Percentiles rank a stretch among this genome's conserved stretches.
Conservation (phyloP, 495 filamentous ascomycete species). For the Aspergillus steynii region DNA sequence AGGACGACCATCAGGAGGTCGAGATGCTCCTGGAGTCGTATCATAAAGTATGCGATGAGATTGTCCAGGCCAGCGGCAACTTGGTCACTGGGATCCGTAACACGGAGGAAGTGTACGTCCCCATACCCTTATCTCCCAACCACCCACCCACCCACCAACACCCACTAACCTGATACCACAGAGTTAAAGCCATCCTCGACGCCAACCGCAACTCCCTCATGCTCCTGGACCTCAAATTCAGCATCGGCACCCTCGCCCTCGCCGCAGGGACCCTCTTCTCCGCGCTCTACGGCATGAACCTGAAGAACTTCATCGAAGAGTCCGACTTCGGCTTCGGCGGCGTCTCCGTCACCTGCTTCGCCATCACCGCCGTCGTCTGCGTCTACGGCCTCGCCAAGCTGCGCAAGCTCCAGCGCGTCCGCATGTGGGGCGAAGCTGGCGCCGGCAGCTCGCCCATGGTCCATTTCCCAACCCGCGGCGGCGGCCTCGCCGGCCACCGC, state of each 20-base stretch:
- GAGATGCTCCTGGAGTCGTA: slow-evolving; percentile 97
- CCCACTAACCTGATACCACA: slow-evolving; percentile 28
- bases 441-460: slow-evolving; percentile 36
- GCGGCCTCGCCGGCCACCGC: slow-evolving; percentile 25
- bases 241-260: slow-evolving; percentile 88
- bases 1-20: slow-evolving; percentile 92
- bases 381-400: slow-evolving; percentile 79
- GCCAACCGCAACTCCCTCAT: slow-evolving; percentile 97
- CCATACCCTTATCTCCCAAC: not conserved
- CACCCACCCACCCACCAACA: not conserved
- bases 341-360: slow-evolving; percentile 67
- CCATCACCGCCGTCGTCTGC: slow-evolving; percentile 74
- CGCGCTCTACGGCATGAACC: slow-evolving; percentile 98
- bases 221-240: slow-evolving; percentile 96
- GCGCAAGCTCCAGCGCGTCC: slow-evolving; percentile 82
- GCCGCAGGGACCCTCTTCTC: slow-evolving; percentile 92
- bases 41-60: slow-evolving; percentile 96
- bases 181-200: slow-evolving; percentile 94
- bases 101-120: slow-evolving; percentile 91
- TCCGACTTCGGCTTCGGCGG: slow-evolving; percentile 83
- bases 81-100: slow-evolving; percentile 94
- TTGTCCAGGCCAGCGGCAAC: slow-evolving; percentile 91
- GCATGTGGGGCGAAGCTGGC: slow-evolving; percentile 70
- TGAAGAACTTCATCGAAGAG: slow-evolving; percentile 98
- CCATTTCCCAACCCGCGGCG: slow-evolving; percentile 28